A percentile compares a stretch with the other conserved stretches of the same genome.
These are phyloP conservation scores for Phytophthora boehmeriae DNA, from an alignment of 352 stramenopile species.

Conservation along the genomic window DNA sequence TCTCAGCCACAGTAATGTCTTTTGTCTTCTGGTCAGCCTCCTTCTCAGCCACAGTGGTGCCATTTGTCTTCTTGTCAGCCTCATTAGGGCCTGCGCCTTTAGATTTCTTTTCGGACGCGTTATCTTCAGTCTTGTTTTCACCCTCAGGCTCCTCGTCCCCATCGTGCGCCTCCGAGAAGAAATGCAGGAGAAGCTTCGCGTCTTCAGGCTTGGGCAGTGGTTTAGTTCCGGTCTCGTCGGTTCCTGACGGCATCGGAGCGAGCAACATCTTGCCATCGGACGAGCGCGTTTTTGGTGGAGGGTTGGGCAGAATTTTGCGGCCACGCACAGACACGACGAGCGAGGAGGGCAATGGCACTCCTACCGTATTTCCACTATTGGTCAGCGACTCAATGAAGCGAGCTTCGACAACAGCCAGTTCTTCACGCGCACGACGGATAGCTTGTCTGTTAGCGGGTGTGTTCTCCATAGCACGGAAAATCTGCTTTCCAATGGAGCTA, in stretches of 20 bases:
- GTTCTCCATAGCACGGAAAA: constrained; percentile 81
- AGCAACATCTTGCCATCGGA: constrained; percentile 15
- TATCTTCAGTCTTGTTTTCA: constrained; percentile 27
- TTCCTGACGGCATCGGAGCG: constrained; percentile 21
- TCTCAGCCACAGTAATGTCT: constrained; percentile 10
- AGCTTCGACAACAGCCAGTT: constrained; percentile 67
- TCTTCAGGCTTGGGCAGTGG: constrained; percentile 58
- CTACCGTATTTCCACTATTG: constrained; percentile 26
- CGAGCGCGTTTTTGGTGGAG: constrained; percentile 8
- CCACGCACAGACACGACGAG: constrained; percentile 37
- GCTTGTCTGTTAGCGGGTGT: constrained; percentile 57
- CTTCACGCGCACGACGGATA: constrained; percentile 57
- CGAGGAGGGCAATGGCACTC: constrained; percentile 20
- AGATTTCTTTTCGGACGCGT: constrained; percentile 1
- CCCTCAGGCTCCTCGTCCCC: constrained; percentile 17
- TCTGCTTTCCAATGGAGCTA: constrained; percentile 89
- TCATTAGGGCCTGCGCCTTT: constrained; percentile 8
- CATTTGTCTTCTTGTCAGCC: constrained; percentile 30
- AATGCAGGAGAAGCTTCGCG: constrained; percentile 74
- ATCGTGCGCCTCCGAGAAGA: constrained; percentile 63
- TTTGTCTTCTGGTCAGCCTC: constrained; percentile 7
- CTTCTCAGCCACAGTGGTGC: constrained; percentile 10
- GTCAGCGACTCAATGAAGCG: constrained; percentile 78
- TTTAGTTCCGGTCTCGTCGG: background rate
- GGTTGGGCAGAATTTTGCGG: constrained; percentile 43